Conservation (phyloP, 306 rosid species). For the Comarum palustre region DNA sequence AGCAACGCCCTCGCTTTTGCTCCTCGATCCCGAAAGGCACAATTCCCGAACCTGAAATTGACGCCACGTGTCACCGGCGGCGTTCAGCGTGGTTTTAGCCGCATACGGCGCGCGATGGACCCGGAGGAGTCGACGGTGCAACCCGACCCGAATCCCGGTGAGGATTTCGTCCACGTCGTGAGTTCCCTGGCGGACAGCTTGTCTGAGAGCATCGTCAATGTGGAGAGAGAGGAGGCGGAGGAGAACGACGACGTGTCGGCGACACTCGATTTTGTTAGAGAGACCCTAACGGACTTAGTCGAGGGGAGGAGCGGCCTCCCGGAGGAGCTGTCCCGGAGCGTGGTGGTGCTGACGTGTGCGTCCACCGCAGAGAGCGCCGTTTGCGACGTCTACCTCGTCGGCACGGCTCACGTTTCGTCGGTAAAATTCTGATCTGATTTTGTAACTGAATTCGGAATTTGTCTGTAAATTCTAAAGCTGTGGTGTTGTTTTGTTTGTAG, state of each 20-base stretch:
- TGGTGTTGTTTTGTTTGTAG: slow-evolving; percentile 39
- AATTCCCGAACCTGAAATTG: slow-evolving; percentile 31
- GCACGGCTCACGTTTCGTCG: slow-evolving; percentile 90
- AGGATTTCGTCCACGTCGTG: slow-evolving; percentile 70
- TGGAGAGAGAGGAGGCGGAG: slow-evolving; percentile 34
- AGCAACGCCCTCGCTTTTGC: background rate
- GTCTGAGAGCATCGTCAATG: slow-evolving; percentile 67
- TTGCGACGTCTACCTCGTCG: slow-evolving; percentile 80
- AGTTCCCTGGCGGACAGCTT: slow-evolving; percentile 56
- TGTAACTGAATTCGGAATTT: slow-evolving; percentile 4
- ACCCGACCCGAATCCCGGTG: slow-evolving; percentile 36
- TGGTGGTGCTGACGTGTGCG: slow-evolving; percentile 65
- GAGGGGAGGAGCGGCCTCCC: slow-evolving; percentile 44
- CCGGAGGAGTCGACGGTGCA: slow-evolving; percentile 34
- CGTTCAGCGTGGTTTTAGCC: background rate
- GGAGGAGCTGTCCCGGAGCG: slow-evolving; percentile 67
- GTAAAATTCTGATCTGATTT: slow-evolving; percentile 31
- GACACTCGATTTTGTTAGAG: background rate
- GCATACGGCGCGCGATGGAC: slow-evolving; percentile 49
- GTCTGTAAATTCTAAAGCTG: background rate
- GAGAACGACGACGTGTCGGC: slow-evolving; percentile 12
- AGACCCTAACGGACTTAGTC: too few relatives aligned
- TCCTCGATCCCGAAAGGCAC: slow-evolving; percentile 13
- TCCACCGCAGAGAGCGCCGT: slow-evolving; percentile 57
- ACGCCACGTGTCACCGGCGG: slow-evolving; percentile 7